These are phyloP conservation scores for Vigna radiata DNA, from an alignment of 306 rosid species.

Conservation along the genomic window DNA sequence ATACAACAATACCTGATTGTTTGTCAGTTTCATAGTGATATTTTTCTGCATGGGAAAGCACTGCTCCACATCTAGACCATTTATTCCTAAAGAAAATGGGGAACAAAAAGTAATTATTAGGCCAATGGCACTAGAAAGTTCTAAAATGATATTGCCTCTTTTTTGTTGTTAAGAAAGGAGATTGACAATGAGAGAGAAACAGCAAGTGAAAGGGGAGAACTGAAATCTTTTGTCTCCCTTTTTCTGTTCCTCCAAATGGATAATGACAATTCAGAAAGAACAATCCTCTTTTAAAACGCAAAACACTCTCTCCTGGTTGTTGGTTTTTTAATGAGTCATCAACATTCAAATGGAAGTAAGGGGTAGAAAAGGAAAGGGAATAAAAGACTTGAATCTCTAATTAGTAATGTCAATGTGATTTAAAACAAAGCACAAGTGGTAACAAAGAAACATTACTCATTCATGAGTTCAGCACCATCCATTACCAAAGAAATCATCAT, in stretches of 20 bases:
- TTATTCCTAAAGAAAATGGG: slow-evolving; percentile 48
- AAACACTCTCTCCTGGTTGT: neutral
- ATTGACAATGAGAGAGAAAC: neutral
- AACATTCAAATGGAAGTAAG: neutral
- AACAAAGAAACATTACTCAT: slow-evolving; percentile 23
- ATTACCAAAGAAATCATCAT: neutral
- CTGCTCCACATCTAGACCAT: slow-evolving; percentile 73
- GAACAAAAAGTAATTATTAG: slow-evolving; percentile 38
- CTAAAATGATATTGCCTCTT: slow-evolving; percentile 17
- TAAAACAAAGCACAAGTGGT: slow-evolving; percentile 5
- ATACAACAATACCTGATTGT: slow-evolving; percentile 68
- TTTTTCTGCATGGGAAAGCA: slow-evolving; percentile 80
- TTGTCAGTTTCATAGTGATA: slow-evolving; percentile 66
- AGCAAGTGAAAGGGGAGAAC: neutral
- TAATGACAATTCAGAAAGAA: neutral
- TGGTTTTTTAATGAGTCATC: neutral
- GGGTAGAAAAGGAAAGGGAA: neutral
- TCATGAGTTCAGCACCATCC: slow-evolving; percentile 9
- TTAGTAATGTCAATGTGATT: neutral
- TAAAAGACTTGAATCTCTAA: neutral
- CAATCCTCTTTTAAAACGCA: neutral
- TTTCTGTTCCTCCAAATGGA: neutral
- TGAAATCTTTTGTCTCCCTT: neutral
- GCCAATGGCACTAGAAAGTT: slow-evolving; percentile 42
- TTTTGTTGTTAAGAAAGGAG: slow-evolving; percentile 4